These are phyloP conservation scores for Yarrowia galli DNA, from an alignment of 1,139 yeast genomes.

Conservation along the genomic window DNA sequence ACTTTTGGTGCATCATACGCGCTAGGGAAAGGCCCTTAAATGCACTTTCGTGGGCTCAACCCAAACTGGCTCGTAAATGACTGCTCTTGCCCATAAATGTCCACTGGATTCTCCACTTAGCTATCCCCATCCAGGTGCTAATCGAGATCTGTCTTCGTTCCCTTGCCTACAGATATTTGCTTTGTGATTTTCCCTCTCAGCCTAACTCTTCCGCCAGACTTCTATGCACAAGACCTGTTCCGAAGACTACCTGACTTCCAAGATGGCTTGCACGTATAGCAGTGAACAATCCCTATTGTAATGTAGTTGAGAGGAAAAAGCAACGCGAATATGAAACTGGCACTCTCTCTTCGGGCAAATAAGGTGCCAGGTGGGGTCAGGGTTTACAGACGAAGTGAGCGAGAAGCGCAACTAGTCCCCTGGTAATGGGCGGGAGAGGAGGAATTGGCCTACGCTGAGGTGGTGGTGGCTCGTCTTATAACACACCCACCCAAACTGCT, in stretches of 20 bases:
- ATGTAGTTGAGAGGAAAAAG: conserved; percentile 19
- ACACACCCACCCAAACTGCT: not conserved
- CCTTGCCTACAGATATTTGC: not conserved
- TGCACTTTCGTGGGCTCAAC: not conserved
- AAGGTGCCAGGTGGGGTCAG: conserved; percentile 27
- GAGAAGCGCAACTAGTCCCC: not conserved
- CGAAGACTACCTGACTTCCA: not conserved
- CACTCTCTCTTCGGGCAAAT: not conserved
- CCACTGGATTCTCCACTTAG: not conserved
- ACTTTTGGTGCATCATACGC: not conserved
- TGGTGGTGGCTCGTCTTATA: not conserved
- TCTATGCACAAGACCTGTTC: conserved; percentile 31
- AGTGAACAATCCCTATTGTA: conserved; percentile 19
- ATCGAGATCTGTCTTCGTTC: no score
- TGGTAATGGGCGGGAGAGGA: not conserved
- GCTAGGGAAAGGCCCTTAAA: conserved; percentile 5
- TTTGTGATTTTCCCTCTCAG: not conserved
- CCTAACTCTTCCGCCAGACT: conserved; percentile 1
- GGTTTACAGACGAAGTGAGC: not conserved
- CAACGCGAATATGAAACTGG: conserved; percentile 19
- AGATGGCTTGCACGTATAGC: not conserved
- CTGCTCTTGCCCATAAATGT: not conserved
- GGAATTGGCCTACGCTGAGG: not conserved
- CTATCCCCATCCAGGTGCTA: no score
- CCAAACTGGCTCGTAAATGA: not conserved